Conservation (phyloP, 163 green algal species). For the Picocystis sp. region DNA sequence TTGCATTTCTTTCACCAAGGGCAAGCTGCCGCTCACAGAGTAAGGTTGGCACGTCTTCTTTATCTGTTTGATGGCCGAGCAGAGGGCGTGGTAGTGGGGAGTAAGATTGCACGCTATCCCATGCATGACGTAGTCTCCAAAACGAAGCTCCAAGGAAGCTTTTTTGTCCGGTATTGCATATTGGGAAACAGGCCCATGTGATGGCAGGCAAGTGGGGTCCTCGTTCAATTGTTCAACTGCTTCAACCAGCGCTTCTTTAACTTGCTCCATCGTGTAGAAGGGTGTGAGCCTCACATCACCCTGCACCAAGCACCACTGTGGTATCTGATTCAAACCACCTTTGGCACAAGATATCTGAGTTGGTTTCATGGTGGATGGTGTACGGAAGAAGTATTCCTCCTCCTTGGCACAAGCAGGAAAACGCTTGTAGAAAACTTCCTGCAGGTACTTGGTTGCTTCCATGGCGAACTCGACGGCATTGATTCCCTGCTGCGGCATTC, state of each 20-base stretch:
- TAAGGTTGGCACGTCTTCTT: conserved; percentile 36
- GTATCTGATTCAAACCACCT: conserved; percentile 52
- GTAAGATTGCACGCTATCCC: conserved; percentile 37
- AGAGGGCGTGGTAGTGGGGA: conserved; percentile 36
- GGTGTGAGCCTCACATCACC: conserved; percentile 44
- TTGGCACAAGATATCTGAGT: conserved; percentile 35
- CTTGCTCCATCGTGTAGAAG: conserved; percentile 39
- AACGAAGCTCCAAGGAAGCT: conserved; percentile 30
- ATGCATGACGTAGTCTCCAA: conserved; percentile 25
- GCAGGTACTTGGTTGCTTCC: conserved; percentile 30
- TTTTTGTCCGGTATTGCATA: conserved; percentile 12
- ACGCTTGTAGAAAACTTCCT: conserved; percentile 32
- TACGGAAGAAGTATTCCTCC: conserved; percentile 41
- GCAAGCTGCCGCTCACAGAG: conserved; percentile 44
- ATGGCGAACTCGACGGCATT: conserved; percentile 47
- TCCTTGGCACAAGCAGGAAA: conserved; percentile 23
- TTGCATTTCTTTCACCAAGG: conserved; percentile 34
- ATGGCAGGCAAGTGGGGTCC: conserved; percentile 22
- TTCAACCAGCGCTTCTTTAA: conserved; percentile 24
- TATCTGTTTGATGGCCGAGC: conserved; percentile 31
- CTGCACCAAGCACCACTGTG: conserved; percentile 34
- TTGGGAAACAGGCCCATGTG: conserved; percentile 21
- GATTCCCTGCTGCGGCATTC: conserved; percentile 42
- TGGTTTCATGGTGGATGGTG: conserved; percentile 48
- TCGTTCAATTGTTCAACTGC: conserved; percentile 49